These are phyloP conservation scores for Aspergillus leporis DNA, from an alignment of 495 filamentous ascomycete species.

Conservation along the genomic window DNA sequence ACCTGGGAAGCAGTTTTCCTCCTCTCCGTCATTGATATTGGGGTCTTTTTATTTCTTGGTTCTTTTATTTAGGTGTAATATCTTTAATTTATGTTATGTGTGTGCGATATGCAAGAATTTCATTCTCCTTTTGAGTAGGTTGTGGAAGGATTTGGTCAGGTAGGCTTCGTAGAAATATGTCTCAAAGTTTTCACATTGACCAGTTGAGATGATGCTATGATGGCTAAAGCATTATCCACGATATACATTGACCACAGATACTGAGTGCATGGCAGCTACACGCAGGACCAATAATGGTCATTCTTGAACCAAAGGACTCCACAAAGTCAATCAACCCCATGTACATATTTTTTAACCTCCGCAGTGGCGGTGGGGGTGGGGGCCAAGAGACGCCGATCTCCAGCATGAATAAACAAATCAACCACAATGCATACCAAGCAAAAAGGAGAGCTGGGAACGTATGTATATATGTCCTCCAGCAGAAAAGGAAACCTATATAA, in stretches of 20 bases:
- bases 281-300: too few species aligned
- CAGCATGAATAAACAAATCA: background rate
- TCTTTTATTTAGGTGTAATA: background rate
- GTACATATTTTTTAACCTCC: background rate
- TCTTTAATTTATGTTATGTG: background rate
- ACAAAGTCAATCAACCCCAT: background rate
- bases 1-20: background rate
- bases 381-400: constrained; percentile 10
- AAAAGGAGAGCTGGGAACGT: too few species aligned
- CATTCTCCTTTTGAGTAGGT: background rate
- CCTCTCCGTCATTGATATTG: background rate
- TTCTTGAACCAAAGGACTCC: background rate
- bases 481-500: too few species aligned
- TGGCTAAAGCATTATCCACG: too few species aligned
- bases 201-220: too few species aligned
- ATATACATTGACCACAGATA: too few species aligned
- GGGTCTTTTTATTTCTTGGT: background rate
- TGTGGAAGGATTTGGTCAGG: too few species aligned
- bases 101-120: background rate
- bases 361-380: constrained; percentile 31
- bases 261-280: too few species aligned
- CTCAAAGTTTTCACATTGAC: too few species aligned
- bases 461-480: too few species aligned
- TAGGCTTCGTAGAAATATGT: too few species aligned
- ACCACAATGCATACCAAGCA: background rate